Evolutionary conservation across 1,284 basidiomycete species (phyloP), one percentile per base, ranked within the genome.

Genomic region (Sanghuangporus sanghuang): DNA sequence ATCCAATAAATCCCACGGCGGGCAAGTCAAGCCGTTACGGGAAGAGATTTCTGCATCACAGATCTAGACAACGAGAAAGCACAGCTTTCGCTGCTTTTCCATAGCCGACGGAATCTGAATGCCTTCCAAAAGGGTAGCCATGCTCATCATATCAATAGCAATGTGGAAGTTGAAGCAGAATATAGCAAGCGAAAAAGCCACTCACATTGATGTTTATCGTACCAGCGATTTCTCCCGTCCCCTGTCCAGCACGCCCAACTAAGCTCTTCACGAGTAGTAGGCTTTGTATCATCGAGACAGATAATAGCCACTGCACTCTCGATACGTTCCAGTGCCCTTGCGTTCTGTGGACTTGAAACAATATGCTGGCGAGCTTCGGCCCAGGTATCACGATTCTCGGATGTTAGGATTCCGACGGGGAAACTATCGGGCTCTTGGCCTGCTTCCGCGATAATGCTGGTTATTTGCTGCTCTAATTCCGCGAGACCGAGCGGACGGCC

Each of bases 121-220:
- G 27, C 27, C 27, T 32, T 32, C 27, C 27, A 32, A 32, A 32
- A 32, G 27, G 27, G 3, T 32, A 3, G 2, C 27, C 27, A 32
- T 32, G 27, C 27, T 32, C 27, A 32, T 32, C 27, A 32, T 32
- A 32, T 32, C 27, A 32, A 32, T 32, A 32, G 27, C 27, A 32
- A 32, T 32, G 27, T 32, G 27, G 27, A 32, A 32, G 27, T 32
- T 21, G 50, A 52, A 52, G 14, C 32, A 27, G n/a, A 35, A 52
- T 42, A 55, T 40, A 52, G 6, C 9, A 32, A 21, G 27, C 48
- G 46, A 7, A n/a, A 58, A 36, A 36, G 53, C 16, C 23, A 79
- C 88, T 66, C 75, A 93, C 92, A 72, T 74, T 98, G 92, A 74
- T 99, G 96, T 78, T 99, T 99, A 81, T 99, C 97, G 74, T 92